phyloP scores from a whole-genome alignment of 352 stramenopile genomes.

The Blastocystis sp. region DNA sequence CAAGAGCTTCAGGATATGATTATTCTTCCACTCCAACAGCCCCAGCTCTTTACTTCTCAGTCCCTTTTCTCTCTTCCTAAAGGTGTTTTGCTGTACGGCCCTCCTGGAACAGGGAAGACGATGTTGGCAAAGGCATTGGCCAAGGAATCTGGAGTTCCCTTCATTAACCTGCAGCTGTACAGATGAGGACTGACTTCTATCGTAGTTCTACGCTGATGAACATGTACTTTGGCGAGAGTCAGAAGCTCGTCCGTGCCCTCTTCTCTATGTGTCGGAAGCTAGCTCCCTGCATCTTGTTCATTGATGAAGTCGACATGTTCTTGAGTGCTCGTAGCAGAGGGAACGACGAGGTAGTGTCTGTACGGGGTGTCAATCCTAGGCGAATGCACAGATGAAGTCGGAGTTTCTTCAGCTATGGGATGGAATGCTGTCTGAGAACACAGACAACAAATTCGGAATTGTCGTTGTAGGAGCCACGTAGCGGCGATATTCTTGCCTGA shows the following conservation, averaged over 20 bases:
- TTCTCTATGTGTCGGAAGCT: slow-evolving; percentile 79
- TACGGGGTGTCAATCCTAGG: not conserved
- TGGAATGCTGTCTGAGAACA: slow-evolving; percentile 70
- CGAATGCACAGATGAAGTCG: slow-evolving; percentile 55
- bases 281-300: slow-evolving; percentile 81
- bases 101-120: slow-evolving; percentile 83
- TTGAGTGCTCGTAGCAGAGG: slow-evolving; percentile 75
- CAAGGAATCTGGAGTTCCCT: slow-evolving; percentile 70
- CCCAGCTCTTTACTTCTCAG: slow-evolving; percentile 74
- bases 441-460: slow-evolving; percentile 62
- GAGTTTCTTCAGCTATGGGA: slow-evolving; percentile 83
- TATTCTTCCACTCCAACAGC: slow-evolving; percentile 72
- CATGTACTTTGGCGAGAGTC: slow-evolving; percentile 66
- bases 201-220: slow-evolving; percentile 59
- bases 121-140: slow-evolving; percentile 82
- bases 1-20: slow-evolving; percentile 80
- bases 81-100: slow-evolving; percentile 76
- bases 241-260: slow-evolving; percentile 77
- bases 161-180: slow-evolving; percentile 63
- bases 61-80: slow-evolving; percentile 75
- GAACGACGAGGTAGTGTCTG: not conserved
- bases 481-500: not conserved
- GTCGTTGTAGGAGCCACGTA: slow-evolving; percentile 49
- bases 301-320: slow-evolving; percentile 82
- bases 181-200: not conserved